Evolutionary conservation across 129 eudicot genomes (phyloP).

Genomic region (Lactuca sativa): DNA sequence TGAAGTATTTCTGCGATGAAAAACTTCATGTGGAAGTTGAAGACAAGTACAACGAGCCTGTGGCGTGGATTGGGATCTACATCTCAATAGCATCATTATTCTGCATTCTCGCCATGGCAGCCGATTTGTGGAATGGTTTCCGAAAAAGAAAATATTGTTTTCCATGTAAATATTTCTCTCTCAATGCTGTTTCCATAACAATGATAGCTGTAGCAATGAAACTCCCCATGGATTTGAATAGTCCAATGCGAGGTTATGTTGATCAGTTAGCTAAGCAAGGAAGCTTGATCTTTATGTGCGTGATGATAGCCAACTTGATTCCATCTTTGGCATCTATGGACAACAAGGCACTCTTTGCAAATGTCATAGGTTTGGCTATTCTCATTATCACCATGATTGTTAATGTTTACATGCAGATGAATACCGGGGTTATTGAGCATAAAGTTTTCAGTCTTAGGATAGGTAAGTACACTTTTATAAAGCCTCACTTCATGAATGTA

Average conservation of each 20-base stretch:
- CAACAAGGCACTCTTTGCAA: constrained; percentile 18
- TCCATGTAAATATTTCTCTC: constrained; percentile 28
- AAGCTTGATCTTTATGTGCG: constrained; percentile 15
- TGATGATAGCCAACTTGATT: constrained; percentile 23
- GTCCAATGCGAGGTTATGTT: background rate
- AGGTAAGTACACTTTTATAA: background rate
- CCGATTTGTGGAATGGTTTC: constrained; percentile 20
- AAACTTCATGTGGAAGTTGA: no score
- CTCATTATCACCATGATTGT: constrained; percentile 28
- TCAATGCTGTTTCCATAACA: constrained; percentile 23
- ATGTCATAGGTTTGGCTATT: constrained; percentile 27
- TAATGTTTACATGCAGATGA: constrained; percentile 26
- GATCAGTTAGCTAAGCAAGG: constrained; percentile 17
- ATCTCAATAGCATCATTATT: constrained; percentile 23
- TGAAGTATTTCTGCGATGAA: no score
- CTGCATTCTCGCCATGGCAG: constrained; percentile 26
- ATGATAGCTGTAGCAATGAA: constrained; percentile 25
- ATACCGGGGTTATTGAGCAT: constrained; percentile 16
- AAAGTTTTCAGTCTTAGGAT: background rate
- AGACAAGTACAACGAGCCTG: constrained; percentile 11
- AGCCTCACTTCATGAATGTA: no score
- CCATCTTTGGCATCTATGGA: constrained; percentile 31
- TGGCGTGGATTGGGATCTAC: constrained; percentile 32
- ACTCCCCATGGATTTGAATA: constrained; percentile 27
- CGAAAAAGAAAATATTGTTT: constrained; percentile 18